Conservation (phyloP, 306 rosid species). For the Vigna hirtella region DNA sequence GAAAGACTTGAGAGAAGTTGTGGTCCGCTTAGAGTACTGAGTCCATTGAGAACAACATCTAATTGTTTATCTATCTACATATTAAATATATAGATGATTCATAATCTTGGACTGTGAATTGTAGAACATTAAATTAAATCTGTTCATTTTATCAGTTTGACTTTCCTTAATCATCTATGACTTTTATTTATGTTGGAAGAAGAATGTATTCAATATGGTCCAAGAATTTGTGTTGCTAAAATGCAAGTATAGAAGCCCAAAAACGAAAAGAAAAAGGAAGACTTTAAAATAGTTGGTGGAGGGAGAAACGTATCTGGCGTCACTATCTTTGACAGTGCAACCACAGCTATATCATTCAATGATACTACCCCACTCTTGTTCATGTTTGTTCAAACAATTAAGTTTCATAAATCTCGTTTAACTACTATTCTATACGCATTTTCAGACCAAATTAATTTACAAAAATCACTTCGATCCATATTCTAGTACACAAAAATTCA, state of each 20-base stretch:
- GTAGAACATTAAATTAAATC: too few species aligned
- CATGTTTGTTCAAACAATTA: not conserved
- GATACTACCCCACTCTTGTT: not conserved
- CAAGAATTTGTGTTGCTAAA: not conserved
- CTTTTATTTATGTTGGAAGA: not conserved
- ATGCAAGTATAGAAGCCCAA: not conserved
- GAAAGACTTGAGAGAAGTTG: too few species aligned
- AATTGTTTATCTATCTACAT: too few species aligned
- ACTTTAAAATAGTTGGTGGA: not conserved
- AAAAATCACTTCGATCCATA: too few species aligned
- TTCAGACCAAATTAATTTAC: not conserved
- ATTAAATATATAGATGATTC: too few species aligned
- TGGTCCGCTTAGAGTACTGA: too few species aligned
- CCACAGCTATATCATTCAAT: not conserved
- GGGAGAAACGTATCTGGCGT: not conserved
- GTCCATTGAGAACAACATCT: too few species aligned
- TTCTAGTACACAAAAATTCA: too few species aligned
- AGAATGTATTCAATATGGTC: not conserved
- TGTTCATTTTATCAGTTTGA: not conserved
- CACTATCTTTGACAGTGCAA: not conserved
- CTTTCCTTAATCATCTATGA: not conserved
- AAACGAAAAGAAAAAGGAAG: not conserved
- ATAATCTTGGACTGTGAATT: too few species aligned
- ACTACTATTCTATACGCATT: not conserved
- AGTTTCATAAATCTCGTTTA: not conserved